phyloP scores from a whole-genome alignment of 257 asterid species.

The Nicotiana paniculata region DNA sequence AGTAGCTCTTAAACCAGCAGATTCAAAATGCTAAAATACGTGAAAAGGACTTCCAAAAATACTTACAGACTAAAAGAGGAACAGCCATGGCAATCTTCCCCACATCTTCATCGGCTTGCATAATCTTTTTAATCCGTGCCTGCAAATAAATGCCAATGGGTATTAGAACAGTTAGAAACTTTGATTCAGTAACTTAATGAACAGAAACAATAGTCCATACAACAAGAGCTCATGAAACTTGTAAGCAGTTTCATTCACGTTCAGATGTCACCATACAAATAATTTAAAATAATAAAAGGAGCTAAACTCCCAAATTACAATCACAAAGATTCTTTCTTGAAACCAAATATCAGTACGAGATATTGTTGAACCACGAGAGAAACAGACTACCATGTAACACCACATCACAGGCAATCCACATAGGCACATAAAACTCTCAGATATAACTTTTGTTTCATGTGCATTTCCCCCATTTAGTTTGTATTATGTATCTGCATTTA shows the following conservation, averaged over 20 bases:
- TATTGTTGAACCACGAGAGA: not conserved
- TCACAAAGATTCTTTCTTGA: not conserved
- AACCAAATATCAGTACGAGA: not conserved
- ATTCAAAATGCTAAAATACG: not conserved
- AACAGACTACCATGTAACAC: not conserved
- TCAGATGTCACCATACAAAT: not conserved
- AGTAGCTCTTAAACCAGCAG: not conserved
- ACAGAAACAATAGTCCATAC: not conserved
- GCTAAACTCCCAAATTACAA: not conserved
- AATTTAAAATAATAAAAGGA: not conserved
- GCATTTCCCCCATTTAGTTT: not conserved
- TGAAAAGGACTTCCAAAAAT: not conserved
- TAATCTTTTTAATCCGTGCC: conserved; percentile 81
- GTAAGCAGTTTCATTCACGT: not conserved
- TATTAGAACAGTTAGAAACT: not conserved
- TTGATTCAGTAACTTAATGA: not conserved
- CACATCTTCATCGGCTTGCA: conserved; percentile 89
- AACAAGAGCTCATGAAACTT: not conserved
- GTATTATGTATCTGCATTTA: not conserved
- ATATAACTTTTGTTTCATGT: not conserved
- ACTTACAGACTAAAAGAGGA: conserved; percentile 78
- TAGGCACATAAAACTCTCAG: not conserved
- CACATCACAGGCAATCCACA: not conserved
- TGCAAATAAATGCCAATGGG: conserved; percentile 17
- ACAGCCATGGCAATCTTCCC: conserved; percentile 92